A percentile compares a stretch with the other conserved stretches of the same genome.
Evolutionary conservation across 208 protist genomes (phyloP).

Genomic region (Leishmania lainsoni): DNA sequence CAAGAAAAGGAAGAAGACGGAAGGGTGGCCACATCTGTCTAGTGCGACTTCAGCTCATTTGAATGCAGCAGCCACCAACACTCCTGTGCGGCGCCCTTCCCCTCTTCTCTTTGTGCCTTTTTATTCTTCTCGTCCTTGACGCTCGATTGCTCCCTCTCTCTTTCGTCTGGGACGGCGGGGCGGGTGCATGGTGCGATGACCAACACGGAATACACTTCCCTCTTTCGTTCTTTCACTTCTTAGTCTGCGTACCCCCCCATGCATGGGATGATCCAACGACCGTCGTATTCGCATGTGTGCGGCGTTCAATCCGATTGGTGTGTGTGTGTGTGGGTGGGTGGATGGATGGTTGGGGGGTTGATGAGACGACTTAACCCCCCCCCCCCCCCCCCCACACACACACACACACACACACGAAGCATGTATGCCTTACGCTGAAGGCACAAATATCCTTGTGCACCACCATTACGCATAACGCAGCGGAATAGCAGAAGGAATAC

Average conservation of each 20-base stretch:
- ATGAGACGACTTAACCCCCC: background rate
- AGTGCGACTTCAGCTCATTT: background rate
- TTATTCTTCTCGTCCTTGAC: slow-evolving; percentile 3
- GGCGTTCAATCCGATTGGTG: background rate
- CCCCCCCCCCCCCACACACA: background rate
- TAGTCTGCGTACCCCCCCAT: background rate
- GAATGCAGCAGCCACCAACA: background rate
- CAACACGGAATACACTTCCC: too few species aligned
- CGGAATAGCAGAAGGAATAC: background rate
- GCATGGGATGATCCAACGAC: background rate
- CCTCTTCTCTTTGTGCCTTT: background rate
- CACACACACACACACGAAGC: background rate
- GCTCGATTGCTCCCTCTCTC: slow-evolving; percentile 5
- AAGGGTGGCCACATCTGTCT: background rate
- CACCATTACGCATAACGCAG: too few species aligned
- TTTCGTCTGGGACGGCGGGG: background rate
- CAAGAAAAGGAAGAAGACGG: background rate
- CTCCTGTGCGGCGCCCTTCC: background rate
- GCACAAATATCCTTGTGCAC: too few species aligned
- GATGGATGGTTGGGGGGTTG: background rate
- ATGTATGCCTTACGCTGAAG: too few species aligned
- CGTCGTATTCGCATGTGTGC: background rate
- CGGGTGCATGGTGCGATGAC: too few species aligned
- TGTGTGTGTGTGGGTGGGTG: background rate
- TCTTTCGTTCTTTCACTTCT: too few species aligned